phyloP scores from a whole-genome alignment of 306 rosid species.

The Bauhinia variegata region DNA sequence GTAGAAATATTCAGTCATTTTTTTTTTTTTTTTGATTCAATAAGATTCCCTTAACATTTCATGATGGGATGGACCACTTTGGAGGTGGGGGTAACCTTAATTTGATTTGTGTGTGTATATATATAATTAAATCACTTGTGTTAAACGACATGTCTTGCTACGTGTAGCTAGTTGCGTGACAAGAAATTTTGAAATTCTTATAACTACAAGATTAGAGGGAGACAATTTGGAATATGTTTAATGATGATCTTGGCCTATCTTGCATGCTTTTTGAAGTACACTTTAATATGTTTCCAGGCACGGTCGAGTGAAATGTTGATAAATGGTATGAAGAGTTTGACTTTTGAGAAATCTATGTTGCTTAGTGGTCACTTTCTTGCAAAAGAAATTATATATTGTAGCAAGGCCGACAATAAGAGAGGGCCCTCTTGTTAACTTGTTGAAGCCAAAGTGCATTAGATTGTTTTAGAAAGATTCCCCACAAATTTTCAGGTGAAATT shows the following conservation, averaged over 20 bases:
- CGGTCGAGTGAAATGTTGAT: constrained; percentile 37
- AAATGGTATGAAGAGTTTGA: constrained; percentile 58
- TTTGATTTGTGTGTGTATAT: too few species aligned
- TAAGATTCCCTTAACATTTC: constrained; percentile 34
- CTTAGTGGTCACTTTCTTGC: constrained; percentile 44
- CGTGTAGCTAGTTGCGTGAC: too few species aligned
- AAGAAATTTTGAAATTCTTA: background rate
- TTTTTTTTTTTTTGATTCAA: constrained; percentile 39
- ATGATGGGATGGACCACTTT: constrained; percentile 31
- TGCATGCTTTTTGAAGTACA: constrained; percentile 39
- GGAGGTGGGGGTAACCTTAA: too few species aligned
- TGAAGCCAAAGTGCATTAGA: constrained; percentile 55
- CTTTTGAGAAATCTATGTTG: constrained; percentile 38
- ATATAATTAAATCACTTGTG: too few species aligned
- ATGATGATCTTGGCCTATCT: constrained; percentile 44
- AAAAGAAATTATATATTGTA: constrained; percentile 35
- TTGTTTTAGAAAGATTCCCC: constrained; percentile 30
- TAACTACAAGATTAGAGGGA: constrained; percentile 25
- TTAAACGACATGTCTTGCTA: too few species aligned
- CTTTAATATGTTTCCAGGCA: constrained; percentile 47
- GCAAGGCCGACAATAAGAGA: constrained; percentile 5
- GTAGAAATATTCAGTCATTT: constrained; percentile 26
- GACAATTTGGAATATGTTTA: constrained; percentile 45
- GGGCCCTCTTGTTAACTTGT: constrained; percentile 40
- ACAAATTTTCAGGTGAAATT: constrained; percentile 5